Conservation (phyloP, 176 grass and related monocot genomes). For the Eleusine coracana region DNA sequence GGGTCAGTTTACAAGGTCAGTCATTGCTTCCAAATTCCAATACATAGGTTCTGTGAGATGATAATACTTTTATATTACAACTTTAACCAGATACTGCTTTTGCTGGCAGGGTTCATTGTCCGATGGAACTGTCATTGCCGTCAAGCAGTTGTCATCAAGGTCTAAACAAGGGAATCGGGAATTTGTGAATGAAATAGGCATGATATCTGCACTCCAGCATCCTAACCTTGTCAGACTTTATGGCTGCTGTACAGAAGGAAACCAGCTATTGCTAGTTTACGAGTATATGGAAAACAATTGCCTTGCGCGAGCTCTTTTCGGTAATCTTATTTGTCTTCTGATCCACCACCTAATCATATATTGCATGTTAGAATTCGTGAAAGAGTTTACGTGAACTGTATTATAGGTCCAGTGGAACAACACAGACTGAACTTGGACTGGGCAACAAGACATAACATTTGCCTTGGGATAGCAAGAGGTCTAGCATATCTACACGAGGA, state of each 20-base stretch:
- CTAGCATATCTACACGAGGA: slow-evolving; percentile 90
- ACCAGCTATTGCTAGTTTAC: slow-evolving; percentile 71
- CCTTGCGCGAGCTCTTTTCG: slow-evolving; percentile 71
- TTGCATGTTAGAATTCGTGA: slow-evolving; percentile 31
- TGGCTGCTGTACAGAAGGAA: slow-evolving; percentile 79
- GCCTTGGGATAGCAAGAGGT: slow-evolving; percentile 87
- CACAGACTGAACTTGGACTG: slow-evolving; percentile 74
- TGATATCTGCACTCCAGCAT: slow-evolving; percentile 81
- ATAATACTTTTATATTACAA: slow-evolving; percentile 20
- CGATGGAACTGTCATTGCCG: slow-evolving; percentile 80
- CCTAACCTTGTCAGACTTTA: slow-evolving; percentile 81
- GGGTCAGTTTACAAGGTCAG: slow-evolving; percentile 94
- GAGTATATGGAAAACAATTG: slow-evolving; percentile 95
- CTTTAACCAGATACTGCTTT: slow-evolving; percentile 11
- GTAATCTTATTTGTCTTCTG: slow-evolving; percentile 42
- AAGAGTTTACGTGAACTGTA: slow-evolving; percentile 30
- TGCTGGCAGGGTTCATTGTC: slow-evolving; percentile 64
- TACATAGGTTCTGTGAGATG: slow-evolving; percentile 9
- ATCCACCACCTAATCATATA: slow-evolving; percentile 3
- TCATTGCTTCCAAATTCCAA: not conserved
- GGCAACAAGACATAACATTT: slow-evolving; percentile 76
- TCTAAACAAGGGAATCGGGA: slow-evolving; percentile 86
- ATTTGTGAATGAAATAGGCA: slow-evolving; percentile 88
- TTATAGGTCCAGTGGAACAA: slow-evolving; percentile 43
- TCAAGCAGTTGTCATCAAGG: slow-evolving; percentile 81